Conservation (phyloP, 2,329 filamentous ascomycete species). For the Ophiostoma triangulosporum region DNA sequence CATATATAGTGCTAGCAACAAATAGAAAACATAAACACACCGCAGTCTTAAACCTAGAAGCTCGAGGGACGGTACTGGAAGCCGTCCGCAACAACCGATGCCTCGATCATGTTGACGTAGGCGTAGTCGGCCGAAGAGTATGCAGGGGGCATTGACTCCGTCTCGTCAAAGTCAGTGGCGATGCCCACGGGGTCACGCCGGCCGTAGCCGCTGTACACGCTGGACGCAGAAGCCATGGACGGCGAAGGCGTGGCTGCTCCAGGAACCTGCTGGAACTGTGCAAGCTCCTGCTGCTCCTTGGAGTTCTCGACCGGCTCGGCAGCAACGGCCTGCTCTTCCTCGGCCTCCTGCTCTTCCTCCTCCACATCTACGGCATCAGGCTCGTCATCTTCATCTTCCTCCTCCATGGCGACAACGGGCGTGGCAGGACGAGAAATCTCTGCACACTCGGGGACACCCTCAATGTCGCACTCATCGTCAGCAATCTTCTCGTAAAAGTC, state of each 20-base stretch:
- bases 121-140: constrained; percentile 23
- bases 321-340: background rate
- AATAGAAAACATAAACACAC: background rate
- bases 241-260: constrained; percentile 7
- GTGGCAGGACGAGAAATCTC: background rate
- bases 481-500: constrained; percentile 1
- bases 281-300: background rate
- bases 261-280: background rate
- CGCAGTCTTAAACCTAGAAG: background rate
- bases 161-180: constrained; percentile 16
- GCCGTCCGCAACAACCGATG: constrained; percentile 29
- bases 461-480: constrained; percentile 19
- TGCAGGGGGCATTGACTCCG: constrained; percentile 30
- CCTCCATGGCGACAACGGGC: constrained; percentile 17
- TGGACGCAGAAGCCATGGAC: constrained; percentile 1
- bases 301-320: background rate
- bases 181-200: constrained; percentile 3
- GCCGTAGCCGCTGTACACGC: constrained; percentile 5
- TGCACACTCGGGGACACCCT: constrained; percentile 16
- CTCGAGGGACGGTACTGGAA: constrained; percentile 25
- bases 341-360: background rate
- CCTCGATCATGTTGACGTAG: constrained; percentile 13
- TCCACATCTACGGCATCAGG: background rate
- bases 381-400: constrained; percentile 11
- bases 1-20: background rate